phyloP scores from a whole-genome alignment of 2,329 filamentous ascomycete genomes.

The Ceratocystis cubensis region DNA sequence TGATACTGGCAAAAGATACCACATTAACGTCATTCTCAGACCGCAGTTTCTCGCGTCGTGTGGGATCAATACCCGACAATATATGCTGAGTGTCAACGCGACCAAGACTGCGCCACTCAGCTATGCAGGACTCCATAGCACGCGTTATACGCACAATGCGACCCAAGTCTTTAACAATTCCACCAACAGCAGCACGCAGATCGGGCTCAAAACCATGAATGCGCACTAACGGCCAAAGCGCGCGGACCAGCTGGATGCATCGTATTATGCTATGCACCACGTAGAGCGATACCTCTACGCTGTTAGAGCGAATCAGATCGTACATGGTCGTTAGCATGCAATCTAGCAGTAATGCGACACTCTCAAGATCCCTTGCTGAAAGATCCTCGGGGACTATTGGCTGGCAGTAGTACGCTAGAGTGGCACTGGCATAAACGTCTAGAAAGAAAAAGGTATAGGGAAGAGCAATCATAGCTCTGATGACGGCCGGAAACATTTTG shows the following conservation, averaged over 20 bases:
- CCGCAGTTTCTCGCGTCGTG: slow-evolving; percentile 30
- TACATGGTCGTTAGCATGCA: slow-evolving; percentile 13
- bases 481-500: slow-evolving; percentile 43
- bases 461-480: slow-evolving; percentile 30
- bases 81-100: slow-evolving; percentile 1
- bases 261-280: slow-evolving; percentile 7
- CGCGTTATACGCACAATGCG: slow-evolving; percentile 10
- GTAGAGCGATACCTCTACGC: slow-evolving; percentile 7
- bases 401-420: slow-evolving; percentile 26
- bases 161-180: not conserved
- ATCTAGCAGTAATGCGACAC: not conserved
- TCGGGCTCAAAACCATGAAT: slow-evolving; percentile 9
- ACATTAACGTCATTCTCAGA: slow-evolving; percentile 29
- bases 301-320: slow-evolving; percentile 10
- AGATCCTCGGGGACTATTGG: slow-evolving; percentile 13
- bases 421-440: slow-evolving; percentile 37
- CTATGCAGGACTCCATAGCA: slow-evolving; percentile 1
- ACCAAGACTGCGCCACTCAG: slow-evolving; percentile 1
- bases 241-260: not conserved
- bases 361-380: not conserved
- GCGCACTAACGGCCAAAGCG: slow-evolving; percentile 7
- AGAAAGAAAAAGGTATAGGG: slow-evolving; percentile 36
- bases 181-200: not conserved
- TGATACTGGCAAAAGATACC: slow-evolving; percentile 27
- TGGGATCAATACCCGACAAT: slow-evolving; percentile 26